Evolutionary conservation across 2,329 filamentous ascomycete species (phyloP).

Genomic region (Samsoniella hepiali): DNA sequence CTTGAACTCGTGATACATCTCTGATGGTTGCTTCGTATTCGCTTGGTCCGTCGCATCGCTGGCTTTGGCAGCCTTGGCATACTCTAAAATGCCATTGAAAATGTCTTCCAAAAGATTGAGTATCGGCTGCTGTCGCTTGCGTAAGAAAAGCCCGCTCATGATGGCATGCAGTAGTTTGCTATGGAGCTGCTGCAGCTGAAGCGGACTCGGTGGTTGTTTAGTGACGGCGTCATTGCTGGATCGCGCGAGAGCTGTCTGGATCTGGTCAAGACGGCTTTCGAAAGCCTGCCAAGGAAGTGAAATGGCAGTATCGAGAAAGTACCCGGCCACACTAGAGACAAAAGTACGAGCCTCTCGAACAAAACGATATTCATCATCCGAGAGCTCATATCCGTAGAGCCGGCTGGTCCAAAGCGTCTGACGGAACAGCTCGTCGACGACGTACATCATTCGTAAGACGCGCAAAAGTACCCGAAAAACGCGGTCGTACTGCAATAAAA

Average conservation of each 20-base stretch:
- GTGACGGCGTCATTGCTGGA: background rate
- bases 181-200: conserved; percentile 65
- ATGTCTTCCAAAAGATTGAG: conserved; percentile 73
- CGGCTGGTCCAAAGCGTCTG: conserved; percentile 42
- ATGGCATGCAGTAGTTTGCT: conserved; percentile 72
- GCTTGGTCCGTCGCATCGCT: conserved; percentile 26
- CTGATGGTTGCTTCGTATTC: conserved; percentile 26
- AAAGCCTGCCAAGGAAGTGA: conserved; percentile 70
- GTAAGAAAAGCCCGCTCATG: conserved; percentile 67
- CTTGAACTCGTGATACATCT: conserved; percentile 63
- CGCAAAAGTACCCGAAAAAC: conserved; percentile 80
- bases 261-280: conserved; percentile 53
- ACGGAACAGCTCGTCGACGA: conserved; percentile 63
- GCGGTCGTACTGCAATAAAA: conserved; percentile 76
- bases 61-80: conserved; percentile 53
- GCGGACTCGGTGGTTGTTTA: conserved; percentile 49
- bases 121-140: conserved; percentile 71
- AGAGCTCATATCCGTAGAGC: conserved; percentile 27
- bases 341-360: conserved; percentile 78
- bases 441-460: conserved; percentile 73
- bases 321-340: conserved; percentile 66
- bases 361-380: conserved; percentile 52
- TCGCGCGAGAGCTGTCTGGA: conserved; percentile 19
- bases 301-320: conserved; percentile 79
- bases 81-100: conserved; percentile 68